These are phyloP conservation scores for Skeletonema grethae DNA, from an alignment of 108 stramenopile species.

Conservation along the genomic window DNA sequence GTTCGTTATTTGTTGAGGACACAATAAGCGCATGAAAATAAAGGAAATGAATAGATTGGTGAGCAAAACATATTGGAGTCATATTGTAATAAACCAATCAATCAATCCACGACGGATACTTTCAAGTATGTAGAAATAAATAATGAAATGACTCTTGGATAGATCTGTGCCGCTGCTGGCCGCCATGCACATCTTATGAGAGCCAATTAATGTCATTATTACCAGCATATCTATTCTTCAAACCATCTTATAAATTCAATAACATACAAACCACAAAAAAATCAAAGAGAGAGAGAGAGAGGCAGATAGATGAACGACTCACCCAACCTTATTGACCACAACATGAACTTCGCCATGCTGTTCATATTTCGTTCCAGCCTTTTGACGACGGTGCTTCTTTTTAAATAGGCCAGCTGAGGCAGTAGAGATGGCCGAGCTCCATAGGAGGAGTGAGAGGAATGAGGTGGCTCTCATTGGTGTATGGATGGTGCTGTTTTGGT, in stretches of 20 bases:
- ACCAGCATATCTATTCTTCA: too few species aligned
- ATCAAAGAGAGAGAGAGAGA: not conserved
- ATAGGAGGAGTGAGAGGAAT: slow-evolving; percentile 30
- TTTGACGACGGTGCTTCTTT: slow-evolving; percentile 66
- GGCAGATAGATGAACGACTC: slow-evolving; percentile 39
- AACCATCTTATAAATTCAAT: too few species aligned
- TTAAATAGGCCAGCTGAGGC: slow-evolving; percentile 32
- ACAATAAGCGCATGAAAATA: not conserved
- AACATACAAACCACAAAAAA: not conserved
- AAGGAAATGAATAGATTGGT: too few species aligned
- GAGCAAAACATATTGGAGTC: too few species aligned
- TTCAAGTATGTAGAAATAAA: too few species aligned
- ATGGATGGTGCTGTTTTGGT: not conserved
- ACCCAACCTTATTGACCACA: slow-evolving; percentile 91
- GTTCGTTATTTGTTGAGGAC: not conserved
- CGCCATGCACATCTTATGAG: too few species aligned
- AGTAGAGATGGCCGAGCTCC: slow-evolving; percentile 3
- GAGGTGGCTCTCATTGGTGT: slow-evolving; percentile 19
- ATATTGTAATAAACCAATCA: too few species aligned
- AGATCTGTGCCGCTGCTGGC: too few species aligned
- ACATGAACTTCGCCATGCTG: slow-evolving; percentile 77
- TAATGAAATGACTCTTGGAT: too few species aligned
- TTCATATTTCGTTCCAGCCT: slow-evolving; percentile 70
- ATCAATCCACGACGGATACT: too few species aligned
- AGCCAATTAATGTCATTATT: too few species aligned